Percentiles rank a stretch among this genome's conserved stretches.
These are phyloP conservation scores for Cicer pinnatifidum DNA, from an alignment of 306 rosid genomes.

Conservation along the genomic window DNA sequence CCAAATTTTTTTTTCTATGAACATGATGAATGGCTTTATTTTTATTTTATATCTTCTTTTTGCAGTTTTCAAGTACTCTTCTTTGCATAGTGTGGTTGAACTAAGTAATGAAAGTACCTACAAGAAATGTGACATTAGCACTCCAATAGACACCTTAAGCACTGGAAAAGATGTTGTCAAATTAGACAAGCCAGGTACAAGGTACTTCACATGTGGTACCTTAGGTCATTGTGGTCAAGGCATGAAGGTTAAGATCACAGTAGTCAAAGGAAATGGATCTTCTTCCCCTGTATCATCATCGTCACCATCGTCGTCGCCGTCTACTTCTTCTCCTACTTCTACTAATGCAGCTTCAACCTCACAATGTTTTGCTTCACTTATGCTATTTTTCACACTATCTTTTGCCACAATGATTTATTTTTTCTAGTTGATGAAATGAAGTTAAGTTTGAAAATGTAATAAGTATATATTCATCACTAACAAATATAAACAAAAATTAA, in stretches of 20 bases:
- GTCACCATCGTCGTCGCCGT: conserved; percentile 38
- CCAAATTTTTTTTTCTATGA: neutral
- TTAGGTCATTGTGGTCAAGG: conserved; percentile 79
- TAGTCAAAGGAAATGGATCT: conserved; percentile 53
- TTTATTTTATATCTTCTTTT: neutral
- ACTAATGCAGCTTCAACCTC: conserved; percentile 46
- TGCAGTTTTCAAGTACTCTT: conserved; percentile 79
- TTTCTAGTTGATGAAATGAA: conserved; percentile 38
- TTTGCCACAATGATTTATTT: conserved; percentile 29
- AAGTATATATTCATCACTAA: neutral
- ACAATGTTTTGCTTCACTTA: conserved; percentile 37
- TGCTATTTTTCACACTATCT: conserved; percentile 40
- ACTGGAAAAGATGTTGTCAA: conserved; percentile 58
- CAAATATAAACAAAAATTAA: too few relatives aligned
- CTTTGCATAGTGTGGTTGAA: conserved; percentile 54
- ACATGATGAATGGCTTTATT: neutral
- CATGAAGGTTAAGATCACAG: conserved; percentile 76
- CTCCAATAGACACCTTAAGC: conserved; percentile 56
- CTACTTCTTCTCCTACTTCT: conserved; percentile 49
- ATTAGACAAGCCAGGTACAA: conserved; percentile 49
- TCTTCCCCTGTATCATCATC: conserved; percentile 55
- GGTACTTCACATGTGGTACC: conserved; percentile 61
- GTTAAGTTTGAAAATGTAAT: neutral
- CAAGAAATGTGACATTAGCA: conserved; percentile 69
- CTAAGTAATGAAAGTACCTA: conserved; percentile 61